Conservation (phyloP, 257 asterid species). For the Solanum bukasovii region DNA sequence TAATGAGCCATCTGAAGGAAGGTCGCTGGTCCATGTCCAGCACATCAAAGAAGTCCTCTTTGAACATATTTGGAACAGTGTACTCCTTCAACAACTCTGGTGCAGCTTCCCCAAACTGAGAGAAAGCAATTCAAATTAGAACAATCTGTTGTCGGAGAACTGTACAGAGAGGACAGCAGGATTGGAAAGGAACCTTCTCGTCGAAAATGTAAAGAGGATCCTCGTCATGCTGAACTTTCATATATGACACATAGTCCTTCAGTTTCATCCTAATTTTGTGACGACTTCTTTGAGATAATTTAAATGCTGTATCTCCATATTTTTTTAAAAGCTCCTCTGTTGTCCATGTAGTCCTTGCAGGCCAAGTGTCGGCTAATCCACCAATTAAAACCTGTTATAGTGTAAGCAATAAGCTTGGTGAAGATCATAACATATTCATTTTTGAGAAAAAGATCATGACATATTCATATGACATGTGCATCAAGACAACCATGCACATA, state of each 20-base stretch:
- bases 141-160: conserved; percentile 7
- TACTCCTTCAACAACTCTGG: conserved; percentile 76
- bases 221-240: conserved; percentile 86
- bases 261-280: conserved; percentile 63
- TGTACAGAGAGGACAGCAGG: conserved; percentile 5
- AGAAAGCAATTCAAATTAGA: background rate
- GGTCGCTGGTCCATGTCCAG: conserved; percentile 78
- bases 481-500: background rate
- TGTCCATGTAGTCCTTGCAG: conserved; percentile 80
- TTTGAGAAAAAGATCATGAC: background rate
- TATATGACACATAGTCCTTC: conserved; percentile 71
- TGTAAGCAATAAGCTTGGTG: conserved; percentile 9
- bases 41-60: conserved; percentile 91
- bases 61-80: conserved; percentile 70
- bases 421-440: background rate
- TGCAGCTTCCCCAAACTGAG: conserved; percentile 84
- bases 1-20: conserved; percentile 83
- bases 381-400: conserved; percentile 56
- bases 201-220: conserved; percentile 94
- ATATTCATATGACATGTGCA: conserved; percentile 1
- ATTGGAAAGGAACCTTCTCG: conserved; percentile 50
- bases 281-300: conserved; percentile 77
- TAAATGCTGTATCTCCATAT: conserved; percentile 60
- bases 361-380: conserved; percentile 88
- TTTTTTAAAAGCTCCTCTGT: conserved; percentile 47